Base-by-base conservation (phyloP, 108 stramenopile genomes). In the Craspedostauros australis region DNA sequence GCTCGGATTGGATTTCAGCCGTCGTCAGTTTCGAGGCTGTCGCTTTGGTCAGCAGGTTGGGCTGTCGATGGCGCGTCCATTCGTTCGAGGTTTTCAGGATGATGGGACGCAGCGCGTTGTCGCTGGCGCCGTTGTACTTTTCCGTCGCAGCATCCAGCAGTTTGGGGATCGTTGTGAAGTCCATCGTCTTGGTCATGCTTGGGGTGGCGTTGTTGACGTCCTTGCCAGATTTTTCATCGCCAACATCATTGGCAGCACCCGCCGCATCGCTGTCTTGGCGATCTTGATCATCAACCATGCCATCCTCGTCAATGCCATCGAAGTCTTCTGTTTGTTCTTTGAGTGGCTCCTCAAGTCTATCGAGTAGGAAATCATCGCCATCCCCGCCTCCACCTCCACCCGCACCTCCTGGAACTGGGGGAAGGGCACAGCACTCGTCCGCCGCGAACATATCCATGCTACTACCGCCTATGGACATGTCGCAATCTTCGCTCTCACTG, bases 51-150 rank as follows among this genome's bases (percentile, higher is more conserved):
- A 86, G 55, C 0, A 86, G 63, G 49, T 75, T 77, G 39, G 54
- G 66, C 45, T 83, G 83, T n/a, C 75, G 67, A 9, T 49, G 53
- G 31, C 77, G 53, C 15, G 25, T 49, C 86, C 83, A 86, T 3
- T 11, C 7, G 7, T 16, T 18, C 5, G 56, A 52, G 6, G 71
- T 62, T 43, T 82, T 80, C 39, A 93, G 66, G 23, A 54, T 82
- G 0, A 85, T 93, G 14, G 87, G 65, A 8, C 87, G 60, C 15
- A 93, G 37, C 8, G 82, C 62, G 9, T 40, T 72, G 24, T 76
- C 64, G 14, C 50, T 37, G 20, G 61, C 47, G n/a, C 46, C 29
- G 34, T 69, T 77, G 24, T 31, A 25, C 26, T 46, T 37, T 24
- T 81, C 83, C 9, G 81, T n/a, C n/a, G n/a, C n/a, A 54, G 8